Evolutionary conservation across 768 basidiomycete genomes (phyloP).

Genomic region (Xerocomellus dryophilus): DNA sequence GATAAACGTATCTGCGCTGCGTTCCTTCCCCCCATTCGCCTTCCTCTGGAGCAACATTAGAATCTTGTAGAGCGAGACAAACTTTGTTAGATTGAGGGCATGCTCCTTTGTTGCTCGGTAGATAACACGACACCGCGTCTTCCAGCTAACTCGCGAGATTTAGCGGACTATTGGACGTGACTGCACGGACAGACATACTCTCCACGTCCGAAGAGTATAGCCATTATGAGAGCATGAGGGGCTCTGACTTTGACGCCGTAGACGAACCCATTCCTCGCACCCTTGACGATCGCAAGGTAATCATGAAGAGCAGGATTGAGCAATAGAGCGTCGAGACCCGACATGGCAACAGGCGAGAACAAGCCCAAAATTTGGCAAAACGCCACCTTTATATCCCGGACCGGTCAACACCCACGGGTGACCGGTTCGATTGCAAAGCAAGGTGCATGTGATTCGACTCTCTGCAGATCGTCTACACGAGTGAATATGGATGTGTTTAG

Average conservation of each 20-base stretch:
- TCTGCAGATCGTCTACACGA: no score
- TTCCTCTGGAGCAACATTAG: constrained; percentile 80
- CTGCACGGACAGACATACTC: constrained; percentile 53
- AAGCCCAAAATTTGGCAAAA: not conserved
- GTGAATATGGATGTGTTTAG: no score
- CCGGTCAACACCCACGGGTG: not conserved
- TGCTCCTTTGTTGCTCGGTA: constrained; percentile 87
- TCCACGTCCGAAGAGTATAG: constrained; percentile 88
- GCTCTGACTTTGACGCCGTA: constrained; percentile 91
- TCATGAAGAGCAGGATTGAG: constrained; percentile 81
- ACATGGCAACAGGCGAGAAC: constrained; percentile 18
- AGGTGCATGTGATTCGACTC: no score
- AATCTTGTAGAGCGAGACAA: constrained; percentile 91
- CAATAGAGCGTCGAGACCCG: constrained; percentile 25
- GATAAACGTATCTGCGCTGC: constrained; percentile 81
- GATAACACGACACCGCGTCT: constrained; percentile 61
- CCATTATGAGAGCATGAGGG: constrained; percentile 96
- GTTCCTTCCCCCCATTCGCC: constrained; percentile 76
- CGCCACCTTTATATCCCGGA: not conserved
- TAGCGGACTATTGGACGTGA: constrained; percentile 5
- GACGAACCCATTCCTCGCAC: constrained; percentile 85
- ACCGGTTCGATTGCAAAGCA: no score
- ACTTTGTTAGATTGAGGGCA: constrained; percentile 88
- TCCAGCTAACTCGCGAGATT: constrained; percentile 52
- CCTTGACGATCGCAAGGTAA: constrained; percentile 89